These are phyloP conservation scores for Grifola frondosa DNA, from an alignment of 1,284 basidiomycete genomes.

Conservation along the genomic window DNA sequence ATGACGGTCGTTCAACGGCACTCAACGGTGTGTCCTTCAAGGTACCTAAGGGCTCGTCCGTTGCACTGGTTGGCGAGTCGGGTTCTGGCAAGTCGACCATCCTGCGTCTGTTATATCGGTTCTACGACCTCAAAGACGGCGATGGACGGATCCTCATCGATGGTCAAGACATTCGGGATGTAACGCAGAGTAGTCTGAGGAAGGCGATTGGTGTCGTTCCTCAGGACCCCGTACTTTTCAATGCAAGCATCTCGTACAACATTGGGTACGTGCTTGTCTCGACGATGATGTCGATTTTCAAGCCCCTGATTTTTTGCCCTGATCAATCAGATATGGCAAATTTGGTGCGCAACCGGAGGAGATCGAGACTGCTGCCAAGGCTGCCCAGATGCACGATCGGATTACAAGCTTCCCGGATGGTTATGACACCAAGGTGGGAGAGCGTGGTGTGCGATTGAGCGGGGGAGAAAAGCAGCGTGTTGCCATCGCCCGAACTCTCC, in stretches of 20 bases:
- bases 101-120: slow-evolving; percentile 81
- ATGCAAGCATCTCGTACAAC: slow-evolving; percentile 76
- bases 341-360: slow-evolving; percentile 67
- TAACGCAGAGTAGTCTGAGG: slow-evolving; percentile 79
- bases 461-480: slow-evolving; percentile 86
- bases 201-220: slow-evolving; percentile 83
- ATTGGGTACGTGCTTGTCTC: slow-evolving; percentile 50
- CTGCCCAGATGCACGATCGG: slow-evolving; percentile 82
- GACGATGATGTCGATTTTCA: too few species aligned
- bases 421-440: slow-evolving; percentile 77
- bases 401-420: slow-evolving; percentile 80
- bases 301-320: too few species aligned
- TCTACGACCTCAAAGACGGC: slow-evolving; percentile 82
- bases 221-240: slow-evolving; percentile 83
- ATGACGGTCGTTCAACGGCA: slow-evolving; percentile 74
- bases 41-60: slow-evolving; percentile 76
- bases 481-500: slow-evolving; percentile 82
- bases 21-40: slow-evolving; percentile 82
- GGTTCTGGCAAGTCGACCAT: slow-evolving; percentile 84
- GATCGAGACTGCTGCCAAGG: slow-evolving; percentile 69
- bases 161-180: slow-evolving; percentile 81
- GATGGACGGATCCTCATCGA: slow-evolving; percentile 77
- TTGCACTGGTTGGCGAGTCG: slow-evolving; percentile 82
- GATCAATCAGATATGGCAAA: slow-evolving; percentile 59
- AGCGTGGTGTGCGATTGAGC: slow-evolving; percentile 79